phyloP scores from a whole-genome alignment of 441 rosid species.

The Viola pubescens region DNA sequence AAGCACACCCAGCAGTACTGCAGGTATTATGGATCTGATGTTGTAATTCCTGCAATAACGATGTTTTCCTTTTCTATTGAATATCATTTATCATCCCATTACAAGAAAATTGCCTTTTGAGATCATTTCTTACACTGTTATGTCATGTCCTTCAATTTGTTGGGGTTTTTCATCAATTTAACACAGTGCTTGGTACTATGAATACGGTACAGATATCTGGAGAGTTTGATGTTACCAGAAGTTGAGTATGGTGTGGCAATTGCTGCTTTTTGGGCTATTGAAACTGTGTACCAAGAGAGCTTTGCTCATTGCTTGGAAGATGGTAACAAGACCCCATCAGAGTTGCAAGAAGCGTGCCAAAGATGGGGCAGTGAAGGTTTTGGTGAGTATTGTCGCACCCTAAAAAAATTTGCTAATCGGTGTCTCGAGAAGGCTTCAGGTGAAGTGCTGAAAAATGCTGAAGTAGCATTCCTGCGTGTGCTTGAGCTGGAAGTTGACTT shows the following conservation, averaged over 20 bases:
- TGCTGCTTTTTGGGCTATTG: constrained; percentile 62
- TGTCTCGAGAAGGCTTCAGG: constrained; percentile 37
- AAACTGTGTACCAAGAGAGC: constrained; percentile 61
- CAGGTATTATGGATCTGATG: constrained; percentile 24
- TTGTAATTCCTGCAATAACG: background rate
- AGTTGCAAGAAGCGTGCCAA: constrained; percentile 40
- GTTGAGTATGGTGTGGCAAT: constrained; percentile 42
- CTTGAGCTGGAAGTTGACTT: constrained; percentile 56
- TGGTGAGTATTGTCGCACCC: constrained; percentile 38
- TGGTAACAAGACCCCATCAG: constrained; percentile 35
- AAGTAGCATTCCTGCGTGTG: constrained; percentile 32
- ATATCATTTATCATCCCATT: background rate
- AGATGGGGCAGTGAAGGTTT: constrained; percentile 66
- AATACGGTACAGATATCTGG: constrained; percentile 37
- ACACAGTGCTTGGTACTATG: background rate
- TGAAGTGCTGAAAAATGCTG: constrained; percentile 35
- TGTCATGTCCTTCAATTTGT: no score
- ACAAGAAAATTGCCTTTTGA: background rate
- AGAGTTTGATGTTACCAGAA: constrained; percentile 42
- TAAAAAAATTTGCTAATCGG: constrained; percentile 36
- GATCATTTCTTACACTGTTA: no score
- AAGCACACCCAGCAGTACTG: constrained; percentile 42
- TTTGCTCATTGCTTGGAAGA: constrained; percentile 54
- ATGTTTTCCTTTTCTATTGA: no score
- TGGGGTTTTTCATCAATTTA: no score